Evolutionary conservation across 169 alveolate genomes (phyloP), one percentile per base, ranked within the genome.

Genomic region (Plasmodium fragile): DNA sequence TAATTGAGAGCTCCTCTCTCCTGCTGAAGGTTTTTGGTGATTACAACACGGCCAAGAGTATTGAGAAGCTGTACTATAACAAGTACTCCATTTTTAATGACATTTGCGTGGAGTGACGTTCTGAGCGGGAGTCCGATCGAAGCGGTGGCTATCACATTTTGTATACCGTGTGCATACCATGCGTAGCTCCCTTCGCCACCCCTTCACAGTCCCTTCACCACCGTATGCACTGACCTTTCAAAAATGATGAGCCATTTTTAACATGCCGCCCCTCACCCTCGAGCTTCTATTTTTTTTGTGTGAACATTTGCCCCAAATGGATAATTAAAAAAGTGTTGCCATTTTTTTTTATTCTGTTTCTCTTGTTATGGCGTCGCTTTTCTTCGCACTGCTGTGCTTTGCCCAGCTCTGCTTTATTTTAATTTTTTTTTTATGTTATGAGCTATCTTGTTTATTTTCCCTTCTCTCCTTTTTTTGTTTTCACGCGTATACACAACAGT

Each of bases 41-140:
- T 49, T 91, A 91, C 55, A 81, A 25, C 49, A 71, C 94, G 43
- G 94, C 94, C 73, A 91, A 91, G 65, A 91, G 94, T 30, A 91
- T 91, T 91, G 94, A 91, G 32, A 91, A 91, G 45, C 53, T 81
- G 30, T 91, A 91, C 69, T 91, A 91, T 59, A 91, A 91, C 73
- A 91, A 91, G 71, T 91, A 91, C 34, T 91, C 94, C 43, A 81
- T 91, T 49, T 91, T 91, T 91, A 91, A 81, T 28, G 94, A 91
- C 45, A 80, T 91, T 75, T 81, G 94, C 53, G 94, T 91, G 69
- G 94, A 91, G 28, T 91, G 70, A 78, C n/a, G n/a, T 11, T 22
- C 70, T n/a, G 4, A 22, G 70, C 5, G 22, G n/a, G 5, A 3
- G 45, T 8, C 45, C 4, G 10, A 39, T 5, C 8, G 4, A 39